A percentile compares a stretch with the other conserved stretches of the same genome.
Evolutionary conservation across 2,329 filamentous ascomycete genomes (phyloP).

Genomic region (Blastomyces gilchristii): DNA sequence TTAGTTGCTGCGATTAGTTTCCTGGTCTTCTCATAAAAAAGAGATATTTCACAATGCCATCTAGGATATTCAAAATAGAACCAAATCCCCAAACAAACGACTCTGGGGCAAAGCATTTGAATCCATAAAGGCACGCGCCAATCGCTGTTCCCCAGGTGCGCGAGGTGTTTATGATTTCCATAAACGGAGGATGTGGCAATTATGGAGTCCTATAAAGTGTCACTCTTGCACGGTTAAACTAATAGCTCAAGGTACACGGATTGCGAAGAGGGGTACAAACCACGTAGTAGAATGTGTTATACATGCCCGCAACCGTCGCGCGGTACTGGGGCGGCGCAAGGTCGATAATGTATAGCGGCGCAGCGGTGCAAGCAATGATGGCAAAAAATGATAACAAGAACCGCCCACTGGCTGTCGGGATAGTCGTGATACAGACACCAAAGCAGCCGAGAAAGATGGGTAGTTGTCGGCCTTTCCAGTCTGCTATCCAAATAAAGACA

Average conservation of each 20-base stretch:
- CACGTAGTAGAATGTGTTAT: constrained; percentile 19
- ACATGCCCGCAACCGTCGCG: constrained; percentile 23
- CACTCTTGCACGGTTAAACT: neutral
- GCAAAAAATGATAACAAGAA: constrained; percentile 31
- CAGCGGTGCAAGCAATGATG: constrained; percentile 24
- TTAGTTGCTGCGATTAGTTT: neutral
- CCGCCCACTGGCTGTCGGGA: constrained; percentile 20
- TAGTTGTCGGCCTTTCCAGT: constrained; percentile 37
- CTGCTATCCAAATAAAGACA: constrained; percentile 36
- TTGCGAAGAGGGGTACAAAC: neutral
- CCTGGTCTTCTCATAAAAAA: neutral
- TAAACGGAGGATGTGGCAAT: constrained; percentile 14
- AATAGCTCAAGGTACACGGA: neutral
- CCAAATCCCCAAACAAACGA: constrained; percentile 12
- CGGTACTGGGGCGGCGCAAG: constrained; percentile 24
- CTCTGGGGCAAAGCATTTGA: constrained; percentile 14
- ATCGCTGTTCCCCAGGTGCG: constrained; percentile 8
- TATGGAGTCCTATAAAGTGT: constrained; percentile 10
- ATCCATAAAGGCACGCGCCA: constrained; percentile 14
- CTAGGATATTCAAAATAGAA: constrained; percentile 24
- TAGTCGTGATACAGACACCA: constrained; percentile 21
- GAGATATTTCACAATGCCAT: constrained; percentile 16
- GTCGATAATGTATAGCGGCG: constrained; percentile 24
- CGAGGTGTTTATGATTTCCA: constrained; percentile 9
- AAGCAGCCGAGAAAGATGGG: constrained; percentile 35